phyloP scores from a whole-genome alignment of 495 filamentous ascomycete species.

The Penicillium alfredii region DNA sequence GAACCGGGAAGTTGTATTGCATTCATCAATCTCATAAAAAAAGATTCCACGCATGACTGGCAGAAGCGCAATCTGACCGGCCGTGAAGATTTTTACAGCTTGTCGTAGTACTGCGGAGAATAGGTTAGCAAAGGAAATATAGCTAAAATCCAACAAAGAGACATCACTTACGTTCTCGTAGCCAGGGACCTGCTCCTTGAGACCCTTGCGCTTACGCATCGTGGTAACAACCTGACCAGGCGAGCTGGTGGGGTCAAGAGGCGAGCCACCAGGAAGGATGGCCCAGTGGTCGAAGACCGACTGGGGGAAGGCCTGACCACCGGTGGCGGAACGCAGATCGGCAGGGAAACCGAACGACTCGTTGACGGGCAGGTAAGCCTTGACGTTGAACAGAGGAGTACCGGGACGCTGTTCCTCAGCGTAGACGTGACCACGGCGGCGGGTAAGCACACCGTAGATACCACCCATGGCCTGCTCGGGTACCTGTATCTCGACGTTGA shows the following conservation, averaged over 20 bases:
- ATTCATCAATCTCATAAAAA: constrained; percentile 49
- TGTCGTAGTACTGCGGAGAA: constrained; percentile 85
- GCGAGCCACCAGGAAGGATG: constrained; percentile 86
- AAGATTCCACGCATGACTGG: constrained; percentile 35
- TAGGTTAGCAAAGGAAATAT: constrained; percentile 47
- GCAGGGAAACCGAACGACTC: constrained; percentile 99
- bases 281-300: constrained; percentile 98
- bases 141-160: neutral
- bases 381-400: constrained; percentile 99
- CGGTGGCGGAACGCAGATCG: constrained; percentile 88
- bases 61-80: constrained; percentile 29
- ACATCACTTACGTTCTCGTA: constrained; percentile 80
- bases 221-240: constrained; percentile 76
- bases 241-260: constrained; percentile 80
- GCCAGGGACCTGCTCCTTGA: constrained; percentile 89
- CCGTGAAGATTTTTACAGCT: constrained; percentile 66
- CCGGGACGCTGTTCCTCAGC: constrained; percentile 94
- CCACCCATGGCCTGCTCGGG: constrained; percentile 99
- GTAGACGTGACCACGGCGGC: constrained; percentile 98
- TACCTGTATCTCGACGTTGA: constrained; percentile 98
- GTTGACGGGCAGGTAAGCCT: constrained; percentile 98
- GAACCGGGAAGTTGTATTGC: constrained; percentile 44
- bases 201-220: constrained; percentile 98
- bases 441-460: constrained; percentile 99
- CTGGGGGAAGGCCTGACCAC: constrained; percentile 98